These are phyloP conservation scores for Pichia sp. DNA, from an alignment of 1,139 yeast genomes.

Conservation along the genomic window DNA sequence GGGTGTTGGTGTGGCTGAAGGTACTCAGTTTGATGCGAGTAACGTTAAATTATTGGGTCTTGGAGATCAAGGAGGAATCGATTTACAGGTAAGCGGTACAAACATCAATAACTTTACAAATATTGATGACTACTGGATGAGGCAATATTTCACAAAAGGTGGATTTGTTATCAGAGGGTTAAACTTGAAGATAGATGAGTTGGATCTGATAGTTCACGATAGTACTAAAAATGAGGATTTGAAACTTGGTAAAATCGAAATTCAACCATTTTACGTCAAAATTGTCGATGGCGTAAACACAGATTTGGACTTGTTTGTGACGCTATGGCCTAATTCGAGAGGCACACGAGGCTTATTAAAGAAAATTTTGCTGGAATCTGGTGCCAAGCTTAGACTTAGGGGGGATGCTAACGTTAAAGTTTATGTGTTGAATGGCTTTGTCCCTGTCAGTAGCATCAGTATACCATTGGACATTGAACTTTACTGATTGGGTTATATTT, in stretches of 20 bases:
- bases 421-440: constrained; percentile 29
- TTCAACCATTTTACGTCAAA: constrained; percentile 29
- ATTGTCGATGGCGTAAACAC: constrained; percentile 28
- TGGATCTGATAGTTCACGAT: constrained; percentile 25
- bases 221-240: constrained; percentile 20
- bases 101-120: constrained; percentile 31
- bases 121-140: constrained; percentile 29
- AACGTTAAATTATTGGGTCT: constrained; percentile 33
- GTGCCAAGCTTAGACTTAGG: constrained; percentile 30
- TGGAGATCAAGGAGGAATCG: constrained; percentile 30
- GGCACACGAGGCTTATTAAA: constrained; percentile 33
- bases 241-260: constrained; percentile 26
- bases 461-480: constrained; percentile 30
- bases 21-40: constrained; percentile 32
- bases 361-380: constrained; percentile 30
- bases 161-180: constrained; percentile 28
- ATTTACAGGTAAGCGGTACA: constrained; percentile 32
- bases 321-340: constrained; percentile 32
- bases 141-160: constrained; percentile 30
- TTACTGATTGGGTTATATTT: not conserved
- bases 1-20: constrained; percentile 32
- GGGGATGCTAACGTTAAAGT: constrained; percentile 34
- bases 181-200: constrained; percentile 27
- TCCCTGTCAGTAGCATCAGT: constrained; percentile 33
- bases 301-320: constrained; percentile 27